Percentiles rank a stretch among this genome's conserved stretches.
phyloP scores from a whole-genome alignment of 768 basidiomycete genomes.

The Hortiboletus flavorubellus region DNA sequence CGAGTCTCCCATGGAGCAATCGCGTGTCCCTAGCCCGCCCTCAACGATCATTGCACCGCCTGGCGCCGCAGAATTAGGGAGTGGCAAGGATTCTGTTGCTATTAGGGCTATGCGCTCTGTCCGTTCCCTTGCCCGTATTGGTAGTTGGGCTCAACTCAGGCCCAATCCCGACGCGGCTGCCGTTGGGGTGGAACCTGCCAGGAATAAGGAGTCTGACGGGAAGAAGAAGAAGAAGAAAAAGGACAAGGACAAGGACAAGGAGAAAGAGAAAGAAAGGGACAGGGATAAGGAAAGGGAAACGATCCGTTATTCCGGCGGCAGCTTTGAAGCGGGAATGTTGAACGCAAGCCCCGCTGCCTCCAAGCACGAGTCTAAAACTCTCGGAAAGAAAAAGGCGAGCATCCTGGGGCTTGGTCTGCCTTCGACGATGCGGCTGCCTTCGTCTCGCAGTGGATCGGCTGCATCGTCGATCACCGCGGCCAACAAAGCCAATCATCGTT shows the following conservation, averaged over 20 bases:
- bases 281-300: slow-evolving; percentile 34
- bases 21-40: slow-evolving; percentile 24
- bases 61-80: slow-evolving; percentile 19
- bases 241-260: slow-evolving; percentile 36
- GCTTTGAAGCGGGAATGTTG: slow-evolving; percentile 65
- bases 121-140: slow-evolving; percentile 65
- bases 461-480: too few relatives aligned
- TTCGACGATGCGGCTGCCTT: too few relatives aligned
- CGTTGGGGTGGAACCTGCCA: slow-evolving; percentile 23
- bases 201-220: slow-evolving; percentile 29
- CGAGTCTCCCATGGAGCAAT: slow-evolving; percentile 8
- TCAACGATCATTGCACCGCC: slow-evolving; percentile 37
- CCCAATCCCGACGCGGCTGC: slow-evolving; percentile 32
- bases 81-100: slow-evolving; percentile 60
- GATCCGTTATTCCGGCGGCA: slow-evolving; percentile 51
- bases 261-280: slow-evolving; percentile 35
- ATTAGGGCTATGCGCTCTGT: slow-evolving; percentile 76
- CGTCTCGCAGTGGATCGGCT: too few relatives aligned
- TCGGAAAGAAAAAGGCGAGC: slow-evolving; percentile 56
- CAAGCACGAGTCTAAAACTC: slow-evolving; percentile 30
- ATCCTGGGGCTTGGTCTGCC: slow-evolving; percentile 41
- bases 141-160: slow-evolving; percentile 65
- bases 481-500: too few relatives aligned
- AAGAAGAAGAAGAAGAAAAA: slow-evolving; percentile 40
- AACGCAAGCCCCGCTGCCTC: slow-evolving; percentile 34